These are phyloP conservation scores for Vigna mungo DNA, from an alignment of 306 rosid genomes.

Conservation along the genomic window DNA sequence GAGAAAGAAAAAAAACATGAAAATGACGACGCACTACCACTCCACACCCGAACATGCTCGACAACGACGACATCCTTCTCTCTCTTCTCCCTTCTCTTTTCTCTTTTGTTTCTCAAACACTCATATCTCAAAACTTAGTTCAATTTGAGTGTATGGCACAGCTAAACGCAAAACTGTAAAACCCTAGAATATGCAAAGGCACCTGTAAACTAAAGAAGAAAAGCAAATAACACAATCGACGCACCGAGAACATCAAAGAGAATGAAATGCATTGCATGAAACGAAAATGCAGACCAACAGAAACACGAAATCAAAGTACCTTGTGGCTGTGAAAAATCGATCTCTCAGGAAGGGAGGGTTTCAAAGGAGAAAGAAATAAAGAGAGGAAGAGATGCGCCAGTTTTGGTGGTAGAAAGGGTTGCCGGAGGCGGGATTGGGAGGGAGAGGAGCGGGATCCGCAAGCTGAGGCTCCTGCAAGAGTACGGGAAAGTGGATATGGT, in stretches of 20 bases:
- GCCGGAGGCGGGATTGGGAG: conserved; percentile 90
- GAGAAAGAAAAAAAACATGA: too few species aligned
- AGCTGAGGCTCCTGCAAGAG: conserved; percentile 78
- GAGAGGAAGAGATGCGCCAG: conserved; percentile 67
- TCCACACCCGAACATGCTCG: too few species aligned
- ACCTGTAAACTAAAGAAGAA: background rate
- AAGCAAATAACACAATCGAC: background rate
- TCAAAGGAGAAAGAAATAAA: background rate
- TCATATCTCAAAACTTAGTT: too few species aligned
- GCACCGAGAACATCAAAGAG: background rate
- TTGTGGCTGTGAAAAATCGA: background rate
- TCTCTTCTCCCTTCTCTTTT: too few species aligned
- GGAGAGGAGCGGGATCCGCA: conserved; percentile 70
- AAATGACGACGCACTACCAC: too few species aligned
- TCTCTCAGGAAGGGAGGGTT: background rate
- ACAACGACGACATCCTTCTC: too few species aligned
- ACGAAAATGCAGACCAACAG: conserved; percentile 24
- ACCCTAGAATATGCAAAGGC: background rate
- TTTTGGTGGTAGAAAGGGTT: conserved; percentile 85
- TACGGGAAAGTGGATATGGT: conserved; percentile 67
- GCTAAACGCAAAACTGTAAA: background rate
- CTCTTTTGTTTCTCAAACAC: too few species aligned
- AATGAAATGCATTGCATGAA: conserved; percentile 29
- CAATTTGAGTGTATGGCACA: too few species aligned
- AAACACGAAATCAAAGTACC: background rate